Evolutionary conservation across 495 filamentous ascomycete genomes (phyloP).

Genomic region (Penicillium soppii): DNA sequence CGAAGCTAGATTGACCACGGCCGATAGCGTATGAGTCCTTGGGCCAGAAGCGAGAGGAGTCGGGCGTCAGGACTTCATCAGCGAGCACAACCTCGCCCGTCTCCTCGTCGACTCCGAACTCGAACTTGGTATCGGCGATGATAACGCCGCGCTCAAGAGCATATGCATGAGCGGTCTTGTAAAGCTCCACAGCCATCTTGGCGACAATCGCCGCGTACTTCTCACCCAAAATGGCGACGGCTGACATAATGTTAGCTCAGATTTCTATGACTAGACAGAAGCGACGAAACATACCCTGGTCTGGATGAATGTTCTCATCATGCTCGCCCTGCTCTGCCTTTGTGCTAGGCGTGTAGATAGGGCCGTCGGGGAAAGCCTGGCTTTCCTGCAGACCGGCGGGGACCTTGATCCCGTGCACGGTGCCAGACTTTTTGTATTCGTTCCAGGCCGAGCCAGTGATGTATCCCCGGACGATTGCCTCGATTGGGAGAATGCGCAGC

Average conservation of each 20-base stretch:
- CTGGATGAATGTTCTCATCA: slow-evolving; percentile 88
- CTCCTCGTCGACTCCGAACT: slow-evolving; percentile 73
- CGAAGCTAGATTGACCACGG: slow-evolving; percentile 74
- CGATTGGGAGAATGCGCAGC: slow-evolving; percentile 79
- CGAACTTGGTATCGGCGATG: slow-evolving; percentile 87
- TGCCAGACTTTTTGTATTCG: slow-evolving; percentile 71
- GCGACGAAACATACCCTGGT: slow-evolving; percentile 46
- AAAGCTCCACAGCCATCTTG: slow-evolving; percentile 67
- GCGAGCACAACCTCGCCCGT: slow-evolving; percentile 77
- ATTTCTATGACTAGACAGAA: background rate
- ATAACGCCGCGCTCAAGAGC: slow-evolving; percentile 81
- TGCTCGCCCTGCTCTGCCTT: slow-evolving; percentile 83
- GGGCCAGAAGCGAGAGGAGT: slow-evolving; percentile 88
- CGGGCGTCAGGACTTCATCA: slow-evolving; percentile 89
- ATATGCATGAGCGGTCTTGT: slow-evolving; percentile 71
- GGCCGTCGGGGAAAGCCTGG: slow-evolving; percentile 63
- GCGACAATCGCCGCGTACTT: slow-evolving; percentile 75
- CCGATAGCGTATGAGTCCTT: slow-evolving; percentile 70
- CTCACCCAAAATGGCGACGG: slow-evolving; percentile 67
- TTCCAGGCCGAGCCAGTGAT: slow-evolving; percentile 91
- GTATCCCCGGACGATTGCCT: slow-evolving; percentile 90
- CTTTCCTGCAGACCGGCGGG: slow-evolving; percentile 69
- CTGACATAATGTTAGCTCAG: slow-evolving; percentile 31
- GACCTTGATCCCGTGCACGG: slow-evolving; percentile 76
- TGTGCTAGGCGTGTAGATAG: slow-evolving; percentile 87